A percentile compares a stretch with the other conserved stretches of the same genome.
These are phyloP conservation scores for Sanghuangporus sanghuang DNA, from an alignment of 1,284 basidiomycete species.

Conservation along the genomic window DNA sequence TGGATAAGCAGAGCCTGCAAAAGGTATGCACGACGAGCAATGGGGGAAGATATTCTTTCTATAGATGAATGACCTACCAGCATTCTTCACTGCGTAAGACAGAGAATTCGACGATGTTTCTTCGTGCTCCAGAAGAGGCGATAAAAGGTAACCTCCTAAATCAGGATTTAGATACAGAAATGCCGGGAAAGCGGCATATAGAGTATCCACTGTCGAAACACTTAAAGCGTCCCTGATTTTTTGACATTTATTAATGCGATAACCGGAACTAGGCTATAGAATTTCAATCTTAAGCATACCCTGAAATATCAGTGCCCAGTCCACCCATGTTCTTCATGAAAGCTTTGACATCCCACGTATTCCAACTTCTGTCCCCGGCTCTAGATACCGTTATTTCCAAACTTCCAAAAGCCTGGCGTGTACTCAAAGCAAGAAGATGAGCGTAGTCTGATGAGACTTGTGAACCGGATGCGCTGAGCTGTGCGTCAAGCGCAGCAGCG, in stretches of 20 bases:
- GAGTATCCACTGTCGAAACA: constrained; percentile 42
- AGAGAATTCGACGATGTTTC: constrained; percentile 24
- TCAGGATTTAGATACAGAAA: constrained; percentile 42
- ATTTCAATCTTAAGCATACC: background rate
- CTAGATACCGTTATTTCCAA: constrained; percentile 35
- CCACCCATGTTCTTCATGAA: constrained; percentile 19
- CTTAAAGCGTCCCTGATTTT: constrained; percentile 17
- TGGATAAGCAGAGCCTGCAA: constrained; percentile 1
- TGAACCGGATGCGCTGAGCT: constrained; percentile 28
- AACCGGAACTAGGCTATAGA: background rate
- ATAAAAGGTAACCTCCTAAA: constrained; percentile 34
- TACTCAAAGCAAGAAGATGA: constrained; percentile 33
- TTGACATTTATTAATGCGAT: background rate
- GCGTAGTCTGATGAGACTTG: constrained; percentile 31
- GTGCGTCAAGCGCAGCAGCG: constrained; percentile 32
- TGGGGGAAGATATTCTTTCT: background rate
- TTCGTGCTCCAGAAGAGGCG: constrained; percentile 42
- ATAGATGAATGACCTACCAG: constrained; percentile 27
- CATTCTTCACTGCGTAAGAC: constrained; percentile 35
- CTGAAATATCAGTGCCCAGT: background rate
- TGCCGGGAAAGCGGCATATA: constrained; percentile 43
- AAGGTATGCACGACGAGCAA: background rate
- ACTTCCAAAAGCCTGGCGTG: constrained; percentile 35
- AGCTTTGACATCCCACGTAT: constrained; percentile 20
- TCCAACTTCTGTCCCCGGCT: constrained; percentile 24